Base-by-base conservation (phyloP, 164 flowering plant species). In the Chimonanthus salicifolius region DNA sequence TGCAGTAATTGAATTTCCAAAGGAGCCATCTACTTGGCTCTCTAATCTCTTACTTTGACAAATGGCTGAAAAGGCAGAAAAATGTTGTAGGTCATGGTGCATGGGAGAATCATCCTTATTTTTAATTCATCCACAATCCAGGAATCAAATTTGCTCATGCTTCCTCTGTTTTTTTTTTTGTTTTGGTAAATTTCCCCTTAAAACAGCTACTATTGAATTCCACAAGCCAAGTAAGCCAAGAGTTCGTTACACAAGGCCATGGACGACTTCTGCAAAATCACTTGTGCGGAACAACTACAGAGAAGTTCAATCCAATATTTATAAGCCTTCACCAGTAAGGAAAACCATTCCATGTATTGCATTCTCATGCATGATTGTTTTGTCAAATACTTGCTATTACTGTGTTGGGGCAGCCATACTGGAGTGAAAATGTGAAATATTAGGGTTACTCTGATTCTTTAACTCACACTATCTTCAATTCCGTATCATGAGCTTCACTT, bases 181-280 rank as follows among this genome's bases (percentile, higher is more conserved):
- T n/a, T n/a, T n/a, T n/a, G 58, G 7, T 51, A 5, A 3, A 60
- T 50, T 50, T 58, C 20, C 48, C 48, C n/a, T 72, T 76, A 60
- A 60, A 10, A 74, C 90, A 89, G 97, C 92, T 69, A 76, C 83
- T 63, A 58, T 83, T 69, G 87, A 86, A 70, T 85, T 88, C 74
- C 88, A 81, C 54, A 91, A 85, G 77, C 71, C 81, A 11, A 84
- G 84, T 84, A 91, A 83, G 78, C 90, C 90, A 18, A 85, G 92
- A 79, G 84, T 85, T 70, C 83, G 97, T 58, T 87, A 83, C 58
- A 64, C 87, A 71, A 88, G 79, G 80, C 89, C 88, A 16, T 88
- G 88, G 87, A 76, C 77, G 71, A 78, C 89, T 50, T 80, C 90
- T 45, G 71, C 81, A 47, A 91, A 87, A 78, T 79, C 84, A 63